Conservation (phyloP, 192 early-diverging fungal species). For the Coemansia sp. region DNA sequence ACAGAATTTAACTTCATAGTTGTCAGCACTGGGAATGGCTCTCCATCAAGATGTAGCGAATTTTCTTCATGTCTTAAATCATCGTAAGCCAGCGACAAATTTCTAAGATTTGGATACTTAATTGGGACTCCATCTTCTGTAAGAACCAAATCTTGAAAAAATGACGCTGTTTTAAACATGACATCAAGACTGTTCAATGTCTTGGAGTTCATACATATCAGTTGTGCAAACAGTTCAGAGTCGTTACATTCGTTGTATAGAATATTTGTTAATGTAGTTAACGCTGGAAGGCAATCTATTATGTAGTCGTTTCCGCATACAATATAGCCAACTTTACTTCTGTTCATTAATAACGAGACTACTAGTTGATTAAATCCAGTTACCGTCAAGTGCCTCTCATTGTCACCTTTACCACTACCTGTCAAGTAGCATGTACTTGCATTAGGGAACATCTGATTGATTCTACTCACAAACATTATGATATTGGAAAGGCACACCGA, state of each 20-base stretch:
- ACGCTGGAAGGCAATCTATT: background rate
- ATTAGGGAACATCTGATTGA: background rate
- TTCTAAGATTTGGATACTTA: background rate
- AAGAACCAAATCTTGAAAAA: background rate
- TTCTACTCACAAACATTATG: background rate
- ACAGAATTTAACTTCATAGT: background rate
- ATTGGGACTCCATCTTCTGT: background rate
- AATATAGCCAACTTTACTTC: background rate
- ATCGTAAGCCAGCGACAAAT: background rate
- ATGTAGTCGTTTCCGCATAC: background rate
- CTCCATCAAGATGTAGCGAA: background rate
- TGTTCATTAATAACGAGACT: background rate
- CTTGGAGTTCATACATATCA: background rate
- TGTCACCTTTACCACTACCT: background rate
- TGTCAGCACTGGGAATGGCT: background rate
- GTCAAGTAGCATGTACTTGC: background rate
- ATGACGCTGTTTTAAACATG: background rate
- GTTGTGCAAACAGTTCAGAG: background rate
- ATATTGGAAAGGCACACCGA: background rate
- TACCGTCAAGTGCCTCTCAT: background rate
- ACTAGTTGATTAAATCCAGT: background rate
- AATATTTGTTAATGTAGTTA: background rate
- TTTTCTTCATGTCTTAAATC: background rate
- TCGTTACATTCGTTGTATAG: background rate
- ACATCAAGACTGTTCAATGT: background rate